Conservation (phyloP, 805 yeast genomes). For the Maudiozyma pseudohumilis region DNA sequence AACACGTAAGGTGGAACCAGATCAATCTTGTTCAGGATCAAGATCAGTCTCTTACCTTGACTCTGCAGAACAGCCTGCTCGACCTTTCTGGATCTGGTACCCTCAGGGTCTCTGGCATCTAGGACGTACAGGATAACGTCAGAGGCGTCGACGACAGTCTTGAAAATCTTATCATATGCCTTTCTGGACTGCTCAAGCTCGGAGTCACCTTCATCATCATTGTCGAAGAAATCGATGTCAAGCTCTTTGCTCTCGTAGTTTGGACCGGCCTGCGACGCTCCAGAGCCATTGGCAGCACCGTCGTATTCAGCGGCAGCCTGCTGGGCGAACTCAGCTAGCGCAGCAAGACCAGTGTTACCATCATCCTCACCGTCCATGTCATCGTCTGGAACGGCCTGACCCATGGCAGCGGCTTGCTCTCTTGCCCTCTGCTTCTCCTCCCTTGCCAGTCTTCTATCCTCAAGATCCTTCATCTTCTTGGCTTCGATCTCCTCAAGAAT, state of each 20-base stretch:
- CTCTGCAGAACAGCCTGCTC: slow-evolving; percentile 80
- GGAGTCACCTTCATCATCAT: slow-evolving; percentile 34
- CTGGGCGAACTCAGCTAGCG: slow-evolving; percentile 83
- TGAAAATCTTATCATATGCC: slow-evolving; percentile 89
- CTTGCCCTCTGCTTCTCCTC: slow-evolving; percentile 37
- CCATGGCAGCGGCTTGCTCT: slow-evolving; percentile 30
- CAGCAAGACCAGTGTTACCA: slow-evolving; percentile 56
- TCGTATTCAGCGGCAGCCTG: slow-evolving; percentile 70
- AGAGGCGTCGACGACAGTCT: slow-evolving; percentile 82
- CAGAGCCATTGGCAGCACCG: slow-evolving; percentile 35
- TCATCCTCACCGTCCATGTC: slow-evolving; percentile 33
- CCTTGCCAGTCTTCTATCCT: slow-evolving; percentile 43
- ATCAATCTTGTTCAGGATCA: slow-evolving; percentile 86
- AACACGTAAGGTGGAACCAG: slow-evolving; percentile 78
- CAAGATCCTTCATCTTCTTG: slow-evolving; percentile 44
- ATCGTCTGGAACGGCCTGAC: slow-evolving; percentile 31
- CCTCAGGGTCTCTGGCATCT: slow-evolving; percentile 96
- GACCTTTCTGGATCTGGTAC: slow-evolving; percentile 82
- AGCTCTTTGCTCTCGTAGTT: slow-evolving; percentile 42
- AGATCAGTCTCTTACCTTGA: slow-evolving; percentile 69
- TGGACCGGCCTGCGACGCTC: slow-evolving; percentile 35
- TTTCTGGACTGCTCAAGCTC: slow-evolving; percentile 70
- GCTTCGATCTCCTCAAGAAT: slow-evolving; percentile 66
- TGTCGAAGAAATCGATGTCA: slow-evolving; percentile 36
- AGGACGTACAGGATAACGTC: slow-evolving; percentile 89